Evolutionary conservation across 2,329 filamentous ascomycete species (phyloP).

Genomic region (Monosporascus sp.): DNA sequence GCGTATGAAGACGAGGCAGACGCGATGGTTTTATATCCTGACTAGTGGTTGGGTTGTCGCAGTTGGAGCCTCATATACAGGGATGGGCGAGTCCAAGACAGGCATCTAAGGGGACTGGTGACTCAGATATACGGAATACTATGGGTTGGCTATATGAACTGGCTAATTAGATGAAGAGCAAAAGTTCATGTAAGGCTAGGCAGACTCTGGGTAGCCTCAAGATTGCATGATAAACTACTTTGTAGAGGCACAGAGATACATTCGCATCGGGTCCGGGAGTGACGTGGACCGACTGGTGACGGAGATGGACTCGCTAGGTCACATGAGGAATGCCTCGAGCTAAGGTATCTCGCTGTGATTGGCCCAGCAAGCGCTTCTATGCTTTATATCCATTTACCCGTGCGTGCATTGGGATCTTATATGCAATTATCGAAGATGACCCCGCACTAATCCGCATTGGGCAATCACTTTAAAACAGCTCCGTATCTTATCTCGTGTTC

Average conservation of each 20-base stretch:
- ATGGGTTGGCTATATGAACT: background rate
- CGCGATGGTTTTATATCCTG: constrained; percentile 1
- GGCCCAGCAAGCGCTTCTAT: background rate
- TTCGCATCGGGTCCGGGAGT: background rate
- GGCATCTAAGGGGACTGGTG: background rate
- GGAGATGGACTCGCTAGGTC: background rate
- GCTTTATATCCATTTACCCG: background rate
- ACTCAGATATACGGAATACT: background rate
- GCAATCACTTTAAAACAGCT: too few relatives aligned
- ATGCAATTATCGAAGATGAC: too few relatives aligned
- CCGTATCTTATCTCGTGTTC: too few relatives aligned
- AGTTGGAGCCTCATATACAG: background rate
- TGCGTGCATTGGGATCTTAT: too few relatives aligned
- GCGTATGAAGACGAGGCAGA: background rate
- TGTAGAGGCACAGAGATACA: too few relatives aligned
- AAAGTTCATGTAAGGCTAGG: background rate
- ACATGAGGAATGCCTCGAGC: background rate
- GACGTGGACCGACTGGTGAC: background rate
- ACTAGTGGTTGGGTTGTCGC: background rate
- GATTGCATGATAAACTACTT: background rate
- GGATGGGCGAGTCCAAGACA: background rate
- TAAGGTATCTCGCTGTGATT: background rate
- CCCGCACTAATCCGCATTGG: too few relatives aligned
- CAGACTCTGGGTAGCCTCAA: constrained; percentile 1
- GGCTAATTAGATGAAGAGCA: background rate